These are phyloP conservation scores for Trypanosoma melophagium DNA, from an alignment of 208 protist genomes.

Conservation along the genomic window DNA sequence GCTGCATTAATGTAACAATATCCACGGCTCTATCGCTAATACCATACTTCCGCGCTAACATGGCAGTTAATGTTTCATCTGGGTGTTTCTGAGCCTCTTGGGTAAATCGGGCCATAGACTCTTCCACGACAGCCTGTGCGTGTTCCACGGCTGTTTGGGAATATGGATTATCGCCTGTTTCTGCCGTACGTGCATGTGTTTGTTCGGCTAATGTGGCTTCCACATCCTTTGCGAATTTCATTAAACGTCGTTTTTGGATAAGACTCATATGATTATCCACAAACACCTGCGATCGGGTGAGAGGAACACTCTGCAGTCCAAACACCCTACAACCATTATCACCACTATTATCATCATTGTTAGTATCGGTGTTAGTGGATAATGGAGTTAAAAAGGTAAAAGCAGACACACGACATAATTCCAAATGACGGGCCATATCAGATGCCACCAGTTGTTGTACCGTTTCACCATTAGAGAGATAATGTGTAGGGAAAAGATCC, in stretches of 20 bases:
- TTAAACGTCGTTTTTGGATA: conserved; percentile 91
- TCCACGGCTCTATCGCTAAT: conserved; percentile 45
- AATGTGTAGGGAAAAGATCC: conserved; percentile 68
- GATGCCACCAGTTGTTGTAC: conserved; percentile 41
- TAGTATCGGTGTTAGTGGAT: neutral
- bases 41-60: conserved; percentile 54
- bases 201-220: conserved; percentile 69
- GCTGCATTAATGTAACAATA: conserved; percentile 62
- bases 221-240: conserved; percentile 89
- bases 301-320: conserved; percentile 54
- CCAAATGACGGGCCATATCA: conserved; percentile 58
- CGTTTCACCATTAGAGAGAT: conserved; percentile 55
- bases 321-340: too few relatives aligned
- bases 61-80: conserved; percentile 34
- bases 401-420: conserved; percentile 60
- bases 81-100: conserved; percentile 20
- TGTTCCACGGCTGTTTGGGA: conserved; percentile 4
- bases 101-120: conserved; percentile 18
- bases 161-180: conserved; percentile 44
- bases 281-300: conserved; percentile 85
- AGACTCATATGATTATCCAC: conserved; percentile 43
- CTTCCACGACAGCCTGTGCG: conserved; percentile 23
- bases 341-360: too few relatives aligned
- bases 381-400: conserved; percentile 42
- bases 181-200: conserved; percentile 64